Evolutionary conservation across 1,139 yeast species (phyloP).

Genomic region (Protomyces arabidopsidicola): DNA sequence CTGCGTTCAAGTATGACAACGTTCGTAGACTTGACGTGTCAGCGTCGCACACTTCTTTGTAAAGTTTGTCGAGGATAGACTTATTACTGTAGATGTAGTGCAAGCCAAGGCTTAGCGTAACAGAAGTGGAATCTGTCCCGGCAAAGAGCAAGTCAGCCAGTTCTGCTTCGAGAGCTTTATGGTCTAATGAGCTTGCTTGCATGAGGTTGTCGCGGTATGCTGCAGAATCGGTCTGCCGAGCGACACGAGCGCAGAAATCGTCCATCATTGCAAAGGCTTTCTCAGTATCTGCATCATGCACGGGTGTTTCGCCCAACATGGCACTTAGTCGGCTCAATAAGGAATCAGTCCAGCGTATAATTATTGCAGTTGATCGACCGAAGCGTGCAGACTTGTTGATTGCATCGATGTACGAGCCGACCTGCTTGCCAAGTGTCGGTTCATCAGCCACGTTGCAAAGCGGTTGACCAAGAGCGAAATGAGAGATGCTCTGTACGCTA

Average conservation of each 20-base stretch:
- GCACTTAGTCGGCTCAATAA: not conserved
- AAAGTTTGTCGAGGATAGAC: not conserved
- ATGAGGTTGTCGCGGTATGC: not conserved
- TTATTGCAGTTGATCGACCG: constrained; percentile 6
- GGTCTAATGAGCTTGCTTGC: not conserved
- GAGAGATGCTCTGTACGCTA: constrained; percentile 2
- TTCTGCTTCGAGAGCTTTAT: constrained; percentile 6
- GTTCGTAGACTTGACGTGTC: not conserved
- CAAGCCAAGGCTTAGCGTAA: constrained; percentile 11
- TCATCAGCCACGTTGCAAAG: not conserved
- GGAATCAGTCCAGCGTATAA: not conserved
- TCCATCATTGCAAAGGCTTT: not conserved
- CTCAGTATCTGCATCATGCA: not conserved
- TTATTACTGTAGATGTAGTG: constrained; percentile 6
- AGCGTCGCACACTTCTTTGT: constrained; percentile 3
- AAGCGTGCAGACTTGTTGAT: constrained; percentile 4
- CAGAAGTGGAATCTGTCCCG: constrained; percentile 21
- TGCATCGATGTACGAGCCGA: constrained; percentile 9
- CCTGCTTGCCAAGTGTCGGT: not conserved
- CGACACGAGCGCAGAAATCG: not conserved
- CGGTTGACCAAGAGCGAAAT: constrained; percentile 3
- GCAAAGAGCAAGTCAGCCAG: constrained; percentile 17
- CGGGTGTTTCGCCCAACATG: not conserved
- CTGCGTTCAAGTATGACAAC: constrained; percentile 6
- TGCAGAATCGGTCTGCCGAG: not conserved